phyloP scores from a whole-genome alignment of 1,284 basidiomycete genomes.

The Rhodotorula sp. region DNA sequence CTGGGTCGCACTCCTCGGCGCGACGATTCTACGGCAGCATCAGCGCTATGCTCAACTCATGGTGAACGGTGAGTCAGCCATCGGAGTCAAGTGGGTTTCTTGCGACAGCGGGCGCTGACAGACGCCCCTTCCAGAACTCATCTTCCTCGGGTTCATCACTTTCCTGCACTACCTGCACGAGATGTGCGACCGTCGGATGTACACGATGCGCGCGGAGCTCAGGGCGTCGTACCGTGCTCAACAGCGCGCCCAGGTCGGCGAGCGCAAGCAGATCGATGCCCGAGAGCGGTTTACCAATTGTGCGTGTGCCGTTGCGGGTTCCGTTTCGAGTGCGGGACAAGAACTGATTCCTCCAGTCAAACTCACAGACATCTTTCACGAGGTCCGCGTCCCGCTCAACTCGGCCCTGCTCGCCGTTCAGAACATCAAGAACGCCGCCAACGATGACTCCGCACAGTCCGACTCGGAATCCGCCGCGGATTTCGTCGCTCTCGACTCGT shows the following conservation, averaged over 20 bases:
- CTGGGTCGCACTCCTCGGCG: constrained; percentile 40
- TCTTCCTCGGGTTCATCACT: constrained; percentile 59
- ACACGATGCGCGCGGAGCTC: constrained; percentile 65
- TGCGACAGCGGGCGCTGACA: too few species aligned
- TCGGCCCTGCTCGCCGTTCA: constrained; percentile 84
- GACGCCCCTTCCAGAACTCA: constrained; percentile 50
- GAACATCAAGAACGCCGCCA: constrained; percentile 75
- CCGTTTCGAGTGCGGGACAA: too few species aligned
- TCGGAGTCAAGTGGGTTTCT: too few species aligned
- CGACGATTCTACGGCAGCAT: constrained; percentile 19
- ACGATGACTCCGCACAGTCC: constrained; percentile 53
- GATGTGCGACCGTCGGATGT: constrained; percentile 62
- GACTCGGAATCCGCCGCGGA: constrained; percentile 67
- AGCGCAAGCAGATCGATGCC: constrained; percentile 49
- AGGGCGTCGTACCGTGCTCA: constrained; percentile 63
- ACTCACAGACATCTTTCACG: constrained; percentile 61
- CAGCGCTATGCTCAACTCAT: constrained; percentile 25
- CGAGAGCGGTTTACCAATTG: constrained; percentile 28
- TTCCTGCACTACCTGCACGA: constrained; percentile 51
- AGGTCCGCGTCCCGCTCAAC: constrained; percentile 82
- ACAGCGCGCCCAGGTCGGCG: constrained; percentile 80
- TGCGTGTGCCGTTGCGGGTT: constrained; percentile 2
- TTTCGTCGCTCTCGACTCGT: constrained; percentile 75
- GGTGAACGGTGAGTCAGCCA: constrained; percentile 14
- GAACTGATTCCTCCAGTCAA: too few species aligned